phyloP scores from a whole-genome alignment of 805 yeast species.

The Yamadazyma ubonensis region DNA sequence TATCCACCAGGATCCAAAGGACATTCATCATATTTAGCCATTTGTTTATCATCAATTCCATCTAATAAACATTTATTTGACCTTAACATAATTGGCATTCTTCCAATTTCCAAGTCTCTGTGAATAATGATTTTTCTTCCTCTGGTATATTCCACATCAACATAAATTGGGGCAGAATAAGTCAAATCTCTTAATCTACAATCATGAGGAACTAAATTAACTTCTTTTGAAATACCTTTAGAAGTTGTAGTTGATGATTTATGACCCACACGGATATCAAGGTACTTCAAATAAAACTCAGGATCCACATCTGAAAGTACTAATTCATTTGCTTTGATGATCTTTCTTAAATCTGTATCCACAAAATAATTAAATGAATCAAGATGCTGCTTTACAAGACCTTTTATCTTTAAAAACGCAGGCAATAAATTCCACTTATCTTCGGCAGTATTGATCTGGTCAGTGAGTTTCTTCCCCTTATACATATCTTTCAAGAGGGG shows the following conservation, averaged over 20 bases:
- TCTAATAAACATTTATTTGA: conserved; percentile 86
- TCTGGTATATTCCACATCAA: conserved; percentile 95
- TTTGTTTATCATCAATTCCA: conserved; percentile 72
- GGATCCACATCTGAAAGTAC: conserved; percentile 96
- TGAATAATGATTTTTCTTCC: conserved; percentile 91
- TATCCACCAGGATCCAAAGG: conserved; percentile 99
- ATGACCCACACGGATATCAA: conserved; percentile 90
- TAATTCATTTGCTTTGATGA: conserved; percentile 84
- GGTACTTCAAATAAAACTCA: conserved; percentile 87
- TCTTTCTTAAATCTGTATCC: conserved; percentile 88
- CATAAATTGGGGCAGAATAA: conserved; percentile 92
- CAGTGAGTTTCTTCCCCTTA: conserved; percentile 83
- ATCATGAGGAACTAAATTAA: conserved; percentile 84
- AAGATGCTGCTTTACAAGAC: conserved; percentile 93
- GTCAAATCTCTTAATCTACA: conserved; percentile 93
- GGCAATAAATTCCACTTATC: conserved; percentile 98
- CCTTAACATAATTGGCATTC: conserved; percentile 98
- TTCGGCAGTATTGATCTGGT: conserved; percentile 84
- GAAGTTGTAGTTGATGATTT: conserved; percentile 48
- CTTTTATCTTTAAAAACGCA: conserved; percentile 93
- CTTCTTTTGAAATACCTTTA: conserved; percentile 47
- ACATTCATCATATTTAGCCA: conserved; percentile 91
- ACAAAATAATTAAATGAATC: conserved; percentile 98
- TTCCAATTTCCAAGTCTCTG: conserved; percentile 88
- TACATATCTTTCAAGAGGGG: conserved; percentile 78